Evolutionary conservation across 2,329 filamentous ascomycete genomes (phyloP), one percentile per base, ranked within the genome.

Genomic region (Fusarium cicatricum): DNA sequence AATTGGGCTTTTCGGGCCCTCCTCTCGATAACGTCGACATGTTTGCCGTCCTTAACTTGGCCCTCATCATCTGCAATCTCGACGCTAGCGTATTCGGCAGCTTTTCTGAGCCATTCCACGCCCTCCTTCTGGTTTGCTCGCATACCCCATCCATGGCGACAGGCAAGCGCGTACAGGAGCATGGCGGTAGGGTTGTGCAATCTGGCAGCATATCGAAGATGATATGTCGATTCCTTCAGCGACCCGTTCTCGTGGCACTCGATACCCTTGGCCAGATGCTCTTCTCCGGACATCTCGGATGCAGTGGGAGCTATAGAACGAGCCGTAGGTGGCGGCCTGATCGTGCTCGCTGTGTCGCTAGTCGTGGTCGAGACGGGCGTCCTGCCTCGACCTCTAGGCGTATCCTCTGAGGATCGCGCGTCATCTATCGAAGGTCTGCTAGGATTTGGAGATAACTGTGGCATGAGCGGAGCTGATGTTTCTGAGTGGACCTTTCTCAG

Each of bases 71-170:
- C 91, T 5, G 90, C 90, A 60, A 96, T 89, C 72, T 96, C 92
- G 23, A 92, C 78, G 52, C 90, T 88, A 4, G 91, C 91, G 48
- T 84, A 88, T 69, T 97, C 91, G 9, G 95, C 92, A 4, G 95
- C 95, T 72, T 93, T 95, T 39, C 92, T 87, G 52, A 99, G 79
- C 95, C 95, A 99, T 66, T 89, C 85, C 1, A 98, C 90, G 8
- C 92, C 95, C 75, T 99, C 95, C 41, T 84, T 84, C 70, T 92
- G 92, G 72, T 97, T 97, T 8, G 92, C 85, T 10, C 93, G 88
- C 91, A 98, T 97, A 15, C 95, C 95, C 95, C 95, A 99, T 42
- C 95, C 95, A 71, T 99, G 95, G 43, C 95, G 86, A 71, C 94
- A 98, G 11, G 95, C 95, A 31, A 99, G 82, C 5, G 94, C 95